Evolutionary conservation across 331 rosid genomes (phyloP).

Genomic region (Arachis monticola): DNA sequence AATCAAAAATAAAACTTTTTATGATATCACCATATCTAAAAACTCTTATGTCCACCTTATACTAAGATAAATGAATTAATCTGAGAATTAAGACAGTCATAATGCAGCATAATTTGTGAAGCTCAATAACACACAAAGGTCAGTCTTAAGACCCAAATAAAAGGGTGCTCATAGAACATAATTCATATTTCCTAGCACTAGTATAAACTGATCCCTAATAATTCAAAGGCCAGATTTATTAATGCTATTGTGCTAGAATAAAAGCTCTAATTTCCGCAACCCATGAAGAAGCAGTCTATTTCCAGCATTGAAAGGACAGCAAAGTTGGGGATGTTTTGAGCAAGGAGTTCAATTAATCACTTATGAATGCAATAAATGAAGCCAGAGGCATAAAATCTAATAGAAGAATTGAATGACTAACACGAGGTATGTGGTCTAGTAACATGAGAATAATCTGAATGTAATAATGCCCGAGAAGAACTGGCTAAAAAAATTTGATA

Average conservation of each 20-base stretch:
- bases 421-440: background rate
- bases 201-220: background rate
- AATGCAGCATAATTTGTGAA: slow-evolving; percentile 20
- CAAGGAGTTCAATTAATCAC: background rate
- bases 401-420: background rate
- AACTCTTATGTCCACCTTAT: background rate
- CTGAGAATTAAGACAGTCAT: background rate
- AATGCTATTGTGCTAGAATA: background rate
- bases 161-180: background rate
- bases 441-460: background rate
- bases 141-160: background rate
- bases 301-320: background rate
- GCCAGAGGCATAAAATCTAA: background rate
- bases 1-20: background rate
- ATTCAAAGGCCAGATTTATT: background rate
- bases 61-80: background rate
- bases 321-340: background rate
- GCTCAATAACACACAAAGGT: background rate
- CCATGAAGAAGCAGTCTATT: background rate
- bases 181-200: background rate
- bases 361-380: background rate
- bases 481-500: too few species aligned
- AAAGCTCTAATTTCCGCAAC: background rate
- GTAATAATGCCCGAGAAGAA: too few species aligned
- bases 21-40: background rate